Conservation (phyloP, 805 yeast species). For the Candida golubevii region DNA sequence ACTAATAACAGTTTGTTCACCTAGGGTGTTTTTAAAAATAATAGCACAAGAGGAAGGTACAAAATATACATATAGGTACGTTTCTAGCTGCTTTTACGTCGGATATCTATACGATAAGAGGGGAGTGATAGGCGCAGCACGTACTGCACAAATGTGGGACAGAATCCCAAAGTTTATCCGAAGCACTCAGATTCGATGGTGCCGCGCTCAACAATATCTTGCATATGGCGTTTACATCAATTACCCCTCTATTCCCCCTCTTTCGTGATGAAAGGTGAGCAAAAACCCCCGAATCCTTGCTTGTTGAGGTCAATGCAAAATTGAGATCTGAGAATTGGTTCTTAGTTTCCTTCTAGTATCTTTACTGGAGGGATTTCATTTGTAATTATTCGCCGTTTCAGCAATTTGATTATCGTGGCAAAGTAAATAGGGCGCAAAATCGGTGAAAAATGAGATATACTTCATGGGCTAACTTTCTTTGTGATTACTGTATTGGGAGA, state of each 20-base stretch:
- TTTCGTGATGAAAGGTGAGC: neutral
- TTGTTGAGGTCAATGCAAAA: neutral
- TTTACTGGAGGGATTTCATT: too few relatives aligned
- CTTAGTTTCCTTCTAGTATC: too few relatives aligned
- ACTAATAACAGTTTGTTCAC: neutral
- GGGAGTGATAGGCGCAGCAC: constrained; percentile 12
- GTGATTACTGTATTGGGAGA: too few relatives aligned
- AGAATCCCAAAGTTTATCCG: constrained; percentile 11
- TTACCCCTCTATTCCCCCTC: constrained; percentile 13
- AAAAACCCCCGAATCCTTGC: neutral
- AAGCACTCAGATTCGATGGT: neutral
- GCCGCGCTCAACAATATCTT: constrained; percentile 9
- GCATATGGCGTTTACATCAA: constrained; percentile 1
- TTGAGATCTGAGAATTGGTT: neutral
- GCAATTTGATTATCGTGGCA: too few relatives aligned
- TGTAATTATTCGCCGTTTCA: too few relatives aligned
- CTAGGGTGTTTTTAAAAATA: neutral
- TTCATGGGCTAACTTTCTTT: too few relatives aligned
- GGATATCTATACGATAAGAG: constrained; percentile 14
- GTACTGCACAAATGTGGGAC: constrained; percentile 8
- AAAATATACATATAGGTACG: too few relatives aligned
- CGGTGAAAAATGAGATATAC: too few relatives aligned
- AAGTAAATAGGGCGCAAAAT: too few relatives aligned
- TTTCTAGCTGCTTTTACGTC: neutral
- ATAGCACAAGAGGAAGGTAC: neutral